phyloP scores from a whole-genome alignment of 1,139 yeast genomes.

The Debaryomyces robertsiae region DNA sequence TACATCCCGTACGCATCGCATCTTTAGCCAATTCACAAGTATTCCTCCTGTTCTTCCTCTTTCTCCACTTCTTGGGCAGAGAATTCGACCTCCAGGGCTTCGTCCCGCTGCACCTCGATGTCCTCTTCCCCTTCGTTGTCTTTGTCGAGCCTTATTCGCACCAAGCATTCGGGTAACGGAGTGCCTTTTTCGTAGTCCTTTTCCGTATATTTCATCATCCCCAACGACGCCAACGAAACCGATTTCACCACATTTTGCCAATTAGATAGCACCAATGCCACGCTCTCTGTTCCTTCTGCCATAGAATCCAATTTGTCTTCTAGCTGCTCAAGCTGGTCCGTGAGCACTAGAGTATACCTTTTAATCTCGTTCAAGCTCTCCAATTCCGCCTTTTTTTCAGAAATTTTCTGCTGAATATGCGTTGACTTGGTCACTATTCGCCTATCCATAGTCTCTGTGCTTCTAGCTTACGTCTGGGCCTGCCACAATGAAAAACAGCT shows the following conservation, averaged over 20 bases:
- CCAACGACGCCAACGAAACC: constrained; percentile 67
- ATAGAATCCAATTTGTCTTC: constrained; percentile 51
- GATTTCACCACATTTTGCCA: constrained; percentile 74
- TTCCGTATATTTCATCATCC: constrained; percentile 50
- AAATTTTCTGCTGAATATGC: constrained; percentile 34
- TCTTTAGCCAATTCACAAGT: too few species aligned
- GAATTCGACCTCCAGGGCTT: constrained; percentile 9
- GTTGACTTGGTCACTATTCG: constrained; percentile 10
- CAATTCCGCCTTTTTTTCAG: constrained; percentile 55
- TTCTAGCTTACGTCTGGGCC: too few species aligned
- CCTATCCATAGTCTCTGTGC: constrained; percentile 10
- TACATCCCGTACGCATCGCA: too few species aligned
- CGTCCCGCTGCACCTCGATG: constrained; percentile 15
- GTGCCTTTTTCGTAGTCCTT: constrained; percentile 43
- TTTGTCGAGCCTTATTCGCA: constrained; percentile 59
- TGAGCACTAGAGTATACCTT: constrained; percentile 48
- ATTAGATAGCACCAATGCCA: constrained; percentile 57
- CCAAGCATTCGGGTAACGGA: constrained; percentile 59
- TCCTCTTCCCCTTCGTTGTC: constrained; percentile 10
- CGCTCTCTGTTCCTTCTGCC: constrained; percentile 61
- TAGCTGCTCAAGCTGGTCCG: constrained; percentile 50
- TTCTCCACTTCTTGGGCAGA: constrained; percentile 8
- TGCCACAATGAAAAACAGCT: too few species aligned
- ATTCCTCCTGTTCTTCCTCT: constrained; percentile 10
- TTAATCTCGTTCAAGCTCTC: constrained; percentile 53